Evolutionary conservation across 106 monocot genomes (phyloP), one percentile per base, ranked within the genome.

Genomic region (Dendrobium catenatum): DNA sequence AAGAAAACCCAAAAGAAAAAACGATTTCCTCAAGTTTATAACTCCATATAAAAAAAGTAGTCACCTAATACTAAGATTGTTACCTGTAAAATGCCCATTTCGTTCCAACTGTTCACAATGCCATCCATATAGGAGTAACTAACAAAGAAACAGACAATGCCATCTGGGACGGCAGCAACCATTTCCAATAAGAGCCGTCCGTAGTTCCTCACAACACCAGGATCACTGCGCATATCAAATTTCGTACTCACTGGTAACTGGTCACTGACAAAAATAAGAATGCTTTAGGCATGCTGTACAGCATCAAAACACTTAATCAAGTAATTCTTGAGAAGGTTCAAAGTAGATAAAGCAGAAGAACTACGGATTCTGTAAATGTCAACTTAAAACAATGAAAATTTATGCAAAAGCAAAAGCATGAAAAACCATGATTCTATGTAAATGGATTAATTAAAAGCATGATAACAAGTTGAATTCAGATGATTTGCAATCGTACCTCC

Each of bases 41-140:
- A 43, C 0, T 43, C 43, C n/a, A 43, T 74, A 9, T 42, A 17
- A 74, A 43, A 42, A 70, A 3, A 17, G n/a, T 29, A n/a, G 20
- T 74, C 18, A 43, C 7, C 20, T 13, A 74, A 43, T 74, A 44
- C n/a, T 1, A 74, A 76, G 37, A 42, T 10, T 72, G 44, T 82
- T 26, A 99, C 99, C 91, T 99, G 95, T 46, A 99, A 76, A 51
- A 95, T 99, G 44, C 95, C 98, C 95, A 93, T 91, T 78, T 99
- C 98, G 78, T 99, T 91, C 98, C 98, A 99, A 80, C 89, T 93
- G 79, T 99, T 95, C 47, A 99, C 91, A 83, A 99, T 99, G 58
- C 91, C 91, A 78, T 99, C 98, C 98, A 99, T 99, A 81, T 99
- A 99, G 19, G 98, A 99, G 83, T 99, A 99, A 85, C 99, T 99